These are phyloP conservation scores for Ganoderma lucidum DNA, from an alignment of 1,284 basidiomycete species.

Conservation along the genomic window DNA sequence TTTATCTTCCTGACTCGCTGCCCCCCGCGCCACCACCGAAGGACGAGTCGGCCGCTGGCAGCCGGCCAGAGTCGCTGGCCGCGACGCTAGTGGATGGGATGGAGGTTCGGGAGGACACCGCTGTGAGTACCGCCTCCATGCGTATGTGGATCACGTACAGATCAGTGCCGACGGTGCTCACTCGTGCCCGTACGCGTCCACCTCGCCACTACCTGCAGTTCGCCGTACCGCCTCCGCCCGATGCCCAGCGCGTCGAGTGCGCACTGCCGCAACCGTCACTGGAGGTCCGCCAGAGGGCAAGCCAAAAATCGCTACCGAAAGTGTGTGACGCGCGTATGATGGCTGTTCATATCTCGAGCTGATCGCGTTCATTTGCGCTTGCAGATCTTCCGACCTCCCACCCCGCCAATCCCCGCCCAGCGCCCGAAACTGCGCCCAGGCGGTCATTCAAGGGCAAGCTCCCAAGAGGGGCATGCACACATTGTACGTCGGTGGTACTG, in stretches of 20 bases:
- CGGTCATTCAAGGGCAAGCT: conserved; percentile 23
- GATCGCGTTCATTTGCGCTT: conserved; percentile 17
- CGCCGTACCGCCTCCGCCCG: conserved; percentile 23
- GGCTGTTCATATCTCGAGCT: conserved; percentile 16
- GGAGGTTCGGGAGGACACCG: conserved; percentile 39
- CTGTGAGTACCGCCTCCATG: conserved; percentile 24
- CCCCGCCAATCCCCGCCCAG: conserved; percentile 42
- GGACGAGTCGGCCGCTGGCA: conserved; percentile 18
- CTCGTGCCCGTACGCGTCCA: conserved; percentile 12
- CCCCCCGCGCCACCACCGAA: conserved; percentile 21
- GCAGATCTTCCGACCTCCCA: conserved; percentile 46
- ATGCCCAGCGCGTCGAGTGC: conserved; percentile 20
- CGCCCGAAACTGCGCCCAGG: conserved; percentile 34
- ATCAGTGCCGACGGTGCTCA: conserved; percentile 17
- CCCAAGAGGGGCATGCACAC: conserved; percentile 18
- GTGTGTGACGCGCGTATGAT: conserved; percentile 20
- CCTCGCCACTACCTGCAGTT: conserved; percentile 30
- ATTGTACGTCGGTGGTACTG: conserved; percentile 21
- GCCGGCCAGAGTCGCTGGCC: conserved; percentile 23
- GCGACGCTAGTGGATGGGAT: conserved; percentile 29
- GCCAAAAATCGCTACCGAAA: conserved; percentile 31
- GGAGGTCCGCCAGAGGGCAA: conserved; percentile 21
- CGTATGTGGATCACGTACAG: conserved; percentile 21
- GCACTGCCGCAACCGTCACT: conserved; percentile 15
- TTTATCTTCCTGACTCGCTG: conserved; percentile 26